Conservation (phyloP, 306 rosid species). For the Pterocarpus macrocarpus region DNA sequence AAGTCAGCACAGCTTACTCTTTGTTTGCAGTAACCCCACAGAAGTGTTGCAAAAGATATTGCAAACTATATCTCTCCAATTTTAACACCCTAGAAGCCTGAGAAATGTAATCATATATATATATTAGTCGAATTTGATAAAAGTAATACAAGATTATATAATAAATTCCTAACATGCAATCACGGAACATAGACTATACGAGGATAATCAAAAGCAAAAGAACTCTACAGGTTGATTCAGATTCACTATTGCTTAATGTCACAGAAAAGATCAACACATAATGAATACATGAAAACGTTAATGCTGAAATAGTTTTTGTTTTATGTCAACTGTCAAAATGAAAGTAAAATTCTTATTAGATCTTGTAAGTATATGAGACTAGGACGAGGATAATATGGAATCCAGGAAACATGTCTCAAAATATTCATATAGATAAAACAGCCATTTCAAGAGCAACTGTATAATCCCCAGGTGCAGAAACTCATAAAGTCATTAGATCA, state of each 20-base stretch:
- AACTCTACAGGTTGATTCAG: conserved; percentile 7
- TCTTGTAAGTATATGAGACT: conserved; percentile 12
- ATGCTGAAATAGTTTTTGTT: conserved; percentile 31
- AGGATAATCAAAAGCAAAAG: conserved; percentile 33
- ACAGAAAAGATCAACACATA: conserved; percentile 23
- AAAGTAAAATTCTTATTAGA: conserved; percentile 13
- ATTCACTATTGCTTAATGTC: conserved; percentile 5
- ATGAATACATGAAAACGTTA: conserved; percentile 20
- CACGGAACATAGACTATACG: conserved; percentile 22
- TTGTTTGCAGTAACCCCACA: conserved; percentile 92
- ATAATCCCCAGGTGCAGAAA: conserved; percentile 16
- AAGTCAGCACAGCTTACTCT: conserved; percentile 66
- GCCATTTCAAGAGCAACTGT: conserved; percentile 36
- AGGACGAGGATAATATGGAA: not conserved
- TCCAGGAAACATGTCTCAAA: conserved; percentile 35
- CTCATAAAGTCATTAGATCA: conserved; percentile 14
- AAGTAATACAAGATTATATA: not conserved
- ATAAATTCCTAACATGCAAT: conserved; percentile 12
- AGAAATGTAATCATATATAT: conserved; percentile 40
- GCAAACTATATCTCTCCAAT: conserved; percentile 87
- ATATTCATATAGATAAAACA: conserved; percentile 19
- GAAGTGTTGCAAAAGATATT: conserved; percentile 77
- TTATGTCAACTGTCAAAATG: conserved; percentile 29
- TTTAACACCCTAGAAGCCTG: conserved; percentile 94
- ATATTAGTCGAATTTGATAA: conserved; percentile 1